These are phyloP conservation scores for Metschnikowia arizonensis DNA, from an alignment of 805 yeast genomes.

Conservation along the genomic window DNA sequence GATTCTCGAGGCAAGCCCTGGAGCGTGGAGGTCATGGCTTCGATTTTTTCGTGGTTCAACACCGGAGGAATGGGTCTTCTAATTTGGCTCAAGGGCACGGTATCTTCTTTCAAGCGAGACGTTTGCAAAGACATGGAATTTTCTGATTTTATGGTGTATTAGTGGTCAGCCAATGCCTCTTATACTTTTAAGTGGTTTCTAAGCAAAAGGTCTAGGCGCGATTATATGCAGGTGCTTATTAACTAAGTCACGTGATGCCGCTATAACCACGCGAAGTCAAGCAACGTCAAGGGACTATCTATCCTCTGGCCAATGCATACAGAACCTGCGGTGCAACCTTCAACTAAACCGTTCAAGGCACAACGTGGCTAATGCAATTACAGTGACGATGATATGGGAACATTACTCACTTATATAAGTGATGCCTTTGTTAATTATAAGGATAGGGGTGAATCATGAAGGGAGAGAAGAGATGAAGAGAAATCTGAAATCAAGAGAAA, in stretches of 20 bases:
- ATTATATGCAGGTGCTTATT: slow-evolving; percentile 3
- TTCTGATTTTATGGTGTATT: no score
- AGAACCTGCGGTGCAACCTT: no score
- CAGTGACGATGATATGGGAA: no score
- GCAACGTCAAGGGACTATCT: not conserved
- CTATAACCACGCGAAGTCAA: not conserved
- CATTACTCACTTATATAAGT: no score
- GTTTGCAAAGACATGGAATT: slow-evolving; percentile 46
- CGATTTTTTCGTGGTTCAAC: slow-evolving; percentile 67
- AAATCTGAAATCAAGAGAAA: no score
- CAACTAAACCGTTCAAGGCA: no score
- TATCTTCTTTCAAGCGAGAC: slow-evolving; percentile 47
- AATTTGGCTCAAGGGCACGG: slow-evolving; percentile 64
- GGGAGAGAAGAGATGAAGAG: no score
- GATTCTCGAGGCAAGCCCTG: slow-evolving; percentile 63
- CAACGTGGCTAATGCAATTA: no score
- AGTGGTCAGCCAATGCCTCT: not conserved
- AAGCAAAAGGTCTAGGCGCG: not conserved
- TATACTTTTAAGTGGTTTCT: not conserved
- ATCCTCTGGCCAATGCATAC: no score
- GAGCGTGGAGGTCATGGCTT: slow-evolving; percentile 71
- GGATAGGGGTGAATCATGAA: no score
- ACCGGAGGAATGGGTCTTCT: slow-evolving; percentile 85
- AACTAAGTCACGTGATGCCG: not conserved
- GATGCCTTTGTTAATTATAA: no score